Evolutionary conservation across 2,329 filamentous ascomycete species (phyloP).

Genomic region (Penicillium olsonii): DNA sequence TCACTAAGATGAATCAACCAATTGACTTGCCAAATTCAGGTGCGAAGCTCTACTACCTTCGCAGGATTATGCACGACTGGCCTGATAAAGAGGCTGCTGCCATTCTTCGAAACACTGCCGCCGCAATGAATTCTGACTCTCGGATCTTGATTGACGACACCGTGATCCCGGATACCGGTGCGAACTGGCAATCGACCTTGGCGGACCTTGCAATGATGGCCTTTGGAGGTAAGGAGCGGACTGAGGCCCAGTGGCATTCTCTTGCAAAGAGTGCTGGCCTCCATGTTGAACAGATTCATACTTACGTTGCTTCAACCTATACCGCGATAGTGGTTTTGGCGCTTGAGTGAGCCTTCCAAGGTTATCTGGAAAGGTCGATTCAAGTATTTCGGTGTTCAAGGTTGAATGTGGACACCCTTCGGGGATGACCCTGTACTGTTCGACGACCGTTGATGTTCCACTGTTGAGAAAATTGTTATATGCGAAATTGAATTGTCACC

Average conservation of each 20-base stretch:
- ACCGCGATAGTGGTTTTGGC: slow-evolving; percentile 19
- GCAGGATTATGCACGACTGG: slow-evolving; percentile 33
- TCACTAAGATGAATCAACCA: not conserved
- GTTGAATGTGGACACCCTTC: too few species aligned
- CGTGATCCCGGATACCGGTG: slow-evolving; percentile 38
- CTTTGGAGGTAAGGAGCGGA: slow-evolving; percentile 20
- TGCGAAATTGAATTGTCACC: not conserved
- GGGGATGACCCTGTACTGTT: too few species aligned
- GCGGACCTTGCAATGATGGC: slow-evolving; percentile 24
- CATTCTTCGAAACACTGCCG: slow-evolving; percentile 37
- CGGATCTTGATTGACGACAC: slow-evolving; percentile 49
- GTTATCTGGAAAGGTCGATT: too few species aligned
- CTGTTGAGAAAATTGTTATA: too few species aligned
- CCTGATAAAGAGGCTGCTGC: slow-evolving; percentile 20
- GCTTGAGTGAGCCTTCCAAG: slow-evolving; percentile 9
- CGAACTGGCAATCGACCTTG: slow-evolving; percentile 19
- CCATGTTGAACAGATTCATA: slow-evolving; percentile 19
- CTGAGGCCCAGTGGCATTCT: slow-evolving; percentile 14
- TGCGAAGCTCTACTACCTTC: slow-evolving; percentile 32
- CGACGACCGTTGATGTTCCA: too few species aligned
- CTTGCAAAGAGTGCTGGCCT: slow-evolving; percentile 16
- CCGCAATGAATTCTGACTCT: slow-evolving; percentile 29
- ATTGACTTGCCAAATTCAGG: slow-evolving; percentile 12
- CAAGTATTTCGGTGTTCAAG: too few species aligned
- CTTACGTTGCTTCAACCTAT: slow-evolving; percentile 17